Base-by-base conservation (phyloP, 2,329 filamentous ascomycete species). In the Neodidymelliopsis sp. region DNA sequence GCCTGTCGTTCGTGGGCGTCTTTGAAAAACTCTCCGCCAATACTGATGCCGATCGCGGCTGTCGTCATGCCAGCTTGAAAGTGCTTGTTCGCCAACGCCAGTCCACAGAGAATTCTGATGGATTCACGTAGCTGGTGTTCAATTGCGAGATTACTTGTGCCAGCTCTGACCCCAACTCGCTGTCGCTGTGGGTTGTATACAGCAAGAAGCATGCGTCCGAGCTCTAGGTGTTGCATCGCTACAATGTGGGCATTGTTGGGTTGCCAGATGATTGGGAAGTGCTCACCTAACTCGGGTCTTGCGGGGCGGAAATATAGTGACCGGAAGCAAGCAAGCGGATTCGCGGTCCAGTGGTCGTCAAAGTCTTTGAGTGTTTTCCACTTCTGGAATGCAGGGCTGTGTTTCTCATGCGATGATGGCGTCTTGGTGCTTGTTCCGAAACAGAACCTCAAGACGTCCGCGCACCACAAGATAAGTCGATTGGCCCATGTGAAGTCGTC, bases 401-500 rank as follows among this genome's bases (percentile, higher is more conserved):
- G 20, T 9, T 24, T 16, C 5, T 35, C 20, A 7, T 4, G 12
- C 10, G 27, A 23, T 7, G 19, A 10, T 24, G 28, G 16, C 20
- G 7, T 16, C n/a, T 2, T 5, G 2, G 11, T 23, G 20, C 37
- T 31, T 4, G 38, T 31, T 13, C 38, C 38, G 15, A 41, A 41
- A 29, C 38, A 41, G 5, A 41, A 41, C 4, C 38, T 24, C n/a
- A 24, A 7, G 2, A 41, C 38, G 19, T 41, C 38, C 13, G 38
- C 38, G 19, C 38, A 41, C 38, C 38, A 41, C 20, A 41, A 4
- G 2, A 41, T 25, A 1, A 41, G 28, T 7, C 38, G 28, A 8
- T 42, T 42, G 3, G 38, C 38, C 38, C 29, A 34, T 1, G 38
- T 42, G 4, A 42, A 42, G 25, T 42, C 38, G 13, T 42, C 38